Percentiles rank a stretch among this genome's conserved stretches.
Conservation (phyloP, 139 green algal species). For the Closterium sp. region DNA sequence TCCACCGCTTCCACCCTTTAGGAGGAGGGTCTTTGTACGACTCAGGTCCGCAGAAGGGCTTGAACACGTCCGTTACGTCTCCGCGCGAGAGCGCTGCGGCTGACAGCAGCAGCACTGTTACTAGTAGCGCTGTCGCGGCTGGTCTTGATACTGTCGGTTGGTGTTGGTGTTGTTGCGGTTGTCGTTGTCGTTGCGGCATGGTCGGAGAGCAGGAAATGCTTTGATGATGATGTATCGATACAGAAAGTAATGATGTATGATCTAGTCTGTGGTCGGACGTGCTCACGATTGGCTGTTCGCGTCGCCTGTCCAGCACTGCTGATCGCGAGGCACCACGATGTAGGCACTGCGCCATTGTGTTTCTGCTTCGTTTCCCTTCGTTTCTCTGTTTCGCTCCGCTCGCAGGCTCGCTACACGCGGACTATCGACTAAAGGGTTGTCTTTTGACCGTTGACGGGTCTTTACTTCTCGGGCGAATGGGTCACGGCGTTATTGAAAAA, state of each 20-base stretch:
- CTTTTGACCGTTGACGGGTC: background rate
- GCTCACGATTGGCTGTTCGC: background rate
- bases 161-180: background rate
- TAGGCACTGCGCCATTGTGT: background rate
- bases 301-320: background rate
- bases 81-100: background rate
- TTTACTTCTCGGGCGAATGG: background rate
- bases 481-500: background rate
- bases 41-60: conserved; percentile 3
- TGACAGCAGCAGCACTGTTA: background rate
- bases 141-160: background rate
- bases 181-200: background rate
- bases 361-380: background rate
- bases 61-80: conserved; percentile 6
- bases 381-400: background rate
- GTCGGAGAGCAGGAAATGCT: background rate
- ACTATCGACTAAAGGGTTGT: background rate
- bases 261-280: background rate
- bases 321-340: background rate
- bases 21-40: background rate
- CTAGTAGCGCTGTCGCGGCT: background rate
- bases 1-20: conserved; percentile 25
- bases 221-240: too few species aligned
- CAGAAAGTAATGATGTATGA: too few species aligned
- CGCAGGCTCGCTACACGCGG: background rate